Base-by-base conservation (phyloP, 2,329 filamentous ascomycete genomes). In the Sporothrix globosa region DNA sequence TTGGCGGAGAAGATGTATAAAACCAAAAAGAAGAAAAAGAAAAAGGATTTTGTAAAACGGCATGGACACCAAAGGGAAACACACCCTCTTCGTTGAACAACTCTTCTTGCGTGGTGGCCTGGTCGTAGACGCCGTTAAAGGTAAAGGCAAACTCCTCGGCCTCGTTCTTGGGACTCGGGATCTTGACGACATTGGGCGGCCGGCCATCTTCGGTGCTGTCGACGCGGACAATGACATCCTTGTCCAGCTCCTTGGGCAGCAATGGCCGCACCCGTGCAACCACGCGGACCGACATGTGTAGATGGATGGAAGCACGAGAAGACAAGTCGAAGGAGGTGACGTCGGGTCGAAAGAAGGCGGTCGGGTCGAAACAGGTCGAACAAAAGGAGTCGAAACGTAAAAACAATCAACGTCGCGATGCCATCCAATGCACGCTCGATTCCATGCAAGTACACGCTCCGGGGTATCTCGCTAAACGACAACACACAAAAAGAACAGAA, bases 111-210 rank as follows among this genome's bases (percentile, higher is more conserved):
- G 92, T 88, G 19, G 92, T 90, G 48, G 86, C 80, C 76, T 90
- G 88, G 77, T 92, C 92, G 80, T 97, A 98, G 69, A 98, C 95
- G 75, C 91, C 88, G 83, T 96, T 96, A 85, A 98, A 98, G 68
- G 94, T 88, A 79, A 98, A 99, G 69, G 91, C 93, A 81, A 94
- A 98, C 77, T 94, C 91, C 81, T 98, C 95, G 27, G 87, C 84
- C 74, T 92, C 92, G 77, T 97, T 97, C 83, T 96, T 97, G 0
- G 95, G 94, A 78, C 93, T 97, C 3, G 95, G 95, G 76, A 98
- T 96, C 79, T 91, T 91, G 77, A 98, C 89, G 41, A 96, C 82
- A 34, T 85, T 90, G 73, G 86, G 88, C 24, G 88, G 85, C 74
- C 85, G 86, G 74, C 86, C 86, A 61, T 87, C 82, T 67, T 90